Conservation (phyloP, 2,329 filamentous ascomycete species). For the Falciphora oryzae region DNA sequence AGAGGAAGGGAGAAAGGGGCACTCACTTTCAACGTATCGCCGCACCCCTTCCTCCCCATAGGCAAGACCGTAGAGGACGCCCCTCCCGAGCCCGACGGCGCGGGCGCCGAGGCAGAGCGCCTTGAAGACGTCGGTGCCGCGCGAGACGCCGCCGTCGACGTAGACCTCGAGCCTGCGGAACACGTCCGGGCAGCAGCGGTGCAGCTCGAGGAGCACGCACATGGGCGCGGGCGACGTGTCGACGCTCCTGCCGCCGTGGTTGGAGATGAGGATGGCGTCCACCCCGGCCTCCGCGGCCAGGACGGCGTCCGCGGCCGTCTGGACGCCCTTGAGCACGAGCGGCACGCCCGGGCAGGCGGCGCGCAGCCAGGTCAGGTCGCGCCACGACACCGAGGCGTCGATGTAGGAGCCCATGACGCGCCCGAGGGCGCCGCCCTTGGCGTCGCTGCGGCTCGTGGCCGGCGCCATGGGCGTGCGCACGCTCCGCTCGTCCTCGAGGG, state of each 20-base stretch:
- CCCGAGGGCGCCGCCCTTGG: slow-evolving; percentile 48
- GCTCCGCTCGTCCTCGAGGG: slow-evolving; percentile 33
- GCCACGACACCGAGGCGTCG: slow-evolving; percentile 54
- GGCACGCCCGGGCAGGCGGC: slow-evolving; percentile 46
- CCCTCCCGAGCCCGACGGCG: slow-evolving; percentile 57
- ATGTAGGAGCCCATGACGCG: slow-evolving; percentile 52
- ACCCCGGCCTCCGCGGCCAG: slow-evolving; percentile 53
- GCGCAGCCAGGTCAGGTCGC: slow-evolving; percentile 61
- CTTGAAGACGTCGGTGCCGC: slow-evolving; percentile 63
- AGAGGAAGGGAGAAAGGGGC: background rate
- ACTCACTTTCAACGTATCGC: slow-evolving; percentile 46
- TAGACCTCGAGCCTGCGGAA: slow-evolving; percentile 56
- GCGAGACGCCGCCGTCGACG: slow-evolving; percentile 59
- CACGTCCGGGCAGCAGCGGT: slow-evolving; percentile 53
- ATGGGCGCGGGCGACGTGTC: slow-evolving; percentile 49
- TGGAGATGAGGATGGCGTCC: slow-evolving; percentile 63
- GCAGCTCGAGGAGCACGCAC: slow-evolving; percentile 56
- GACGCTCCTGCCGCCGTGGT: slow-evolving; percentile 59
- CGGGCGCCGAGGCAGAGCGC: slow-evolving; percentile 59
- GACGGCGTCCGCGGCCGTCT: slow-evolving; percentile 58
- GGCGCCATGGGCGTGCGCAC: slow-evolving; percentile 46
- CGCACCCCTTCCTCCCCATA: slow-evolving; percentile 56
- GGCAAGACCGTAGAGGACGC: slow-evolving; percentile 52
- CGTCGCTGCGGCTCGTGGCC: slow-evolving; percentile 42
- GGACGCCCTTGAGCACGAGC: slow-evolving; percentile 65